Conservation (phyloP, 495 filamentous ascomycete species). For the Coniosporium apollinis region DNA sequence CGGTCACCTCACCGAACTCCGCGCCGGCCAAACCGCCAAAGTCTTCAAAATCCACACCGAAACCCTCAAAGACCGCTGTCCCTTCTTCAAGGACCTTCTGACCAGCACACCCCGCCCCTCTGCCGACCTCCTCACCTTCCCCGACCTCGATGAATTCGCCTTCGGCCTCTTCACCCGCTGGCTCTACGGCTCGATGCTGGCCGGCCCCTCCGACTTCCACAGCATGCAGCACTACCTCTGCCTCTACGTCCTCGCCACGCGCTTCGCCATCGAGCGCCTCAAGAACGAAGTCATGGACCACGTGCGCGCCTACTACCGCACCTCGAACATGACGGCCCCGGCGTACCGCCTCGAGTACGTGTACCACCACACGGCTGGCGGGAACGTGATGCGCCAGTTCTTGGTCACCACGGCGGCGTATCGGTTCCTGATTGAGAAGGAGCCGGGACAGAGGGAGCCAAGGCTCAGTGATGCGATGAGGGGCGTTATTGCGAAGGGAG, state of each 20-base stretch:
- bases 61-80: constrained; percentile 5
- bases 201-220: constrained; percentile 16
- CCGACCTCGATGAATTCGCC: constrained; percentile 13
- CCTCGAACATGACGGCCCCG: constrained; percentile 14
- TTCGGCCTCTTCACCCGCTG: constrained; percentile 12
- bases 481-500: constrained; percentile 7
- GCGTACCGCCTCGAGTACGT: constrained; percentile 19
- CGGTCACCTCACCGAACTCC: too few relatives aligned
- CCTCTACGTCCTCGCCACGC: constrained; percentile 12
- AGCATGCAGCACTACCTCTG: constrained; percentile 14
- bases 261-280: constrained; percentile 9
- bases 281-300: constrained; percentile 17
- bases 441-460: not conserved
- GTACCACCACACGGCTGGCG: constrained; percentile 8
- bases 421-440: constrained; percentile 7
- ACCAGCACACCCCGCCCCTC: constrained; percentile 1
- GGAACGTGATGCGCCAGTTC: constrained; percentile 13
- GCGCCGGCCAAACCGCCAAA: constrained; percentile 5
- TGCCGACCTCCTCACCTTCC: constrained; percentile 10
- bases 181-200: constrained; percentile 8
- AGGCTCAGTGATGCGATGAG: constrained; percentile 8
- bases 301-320: constrained; percentile 15
- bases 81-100: constrained; percentile 14
- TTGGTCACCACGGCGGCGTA: constrained; percentile 15
- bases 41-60: constrained; percentile 9